Evolutionary conservation across 352 stramenopile genomes (phyloP).

Genomic region (Pythium chondricola): DNA sequence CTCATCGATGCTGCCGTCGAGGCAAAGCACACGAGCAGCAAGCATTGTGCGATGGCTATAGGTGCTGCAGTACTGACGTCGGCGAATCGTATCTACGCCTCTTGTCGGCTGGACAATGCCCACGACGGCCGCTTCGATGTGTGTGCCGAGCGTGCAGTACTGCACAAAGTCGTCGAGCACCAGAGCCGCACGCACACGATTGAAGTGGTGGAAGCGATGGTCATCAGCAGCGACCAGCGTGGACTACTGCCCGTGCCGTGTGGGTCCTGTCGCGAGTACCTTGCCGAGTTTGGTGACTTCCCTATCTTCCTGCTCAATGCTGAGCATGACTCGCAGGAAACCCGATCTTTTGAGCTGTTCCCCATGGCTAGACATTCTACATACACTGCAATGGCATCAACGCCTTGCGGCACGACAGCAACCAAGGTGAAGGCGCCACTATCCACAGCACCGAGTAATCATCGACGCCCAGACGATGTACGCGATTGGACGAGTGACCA

Average conservation of each 20-base stretch:
- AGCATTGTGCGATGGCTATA: slow-evolving; percentile 29
- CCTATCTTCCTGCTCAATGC: slow-evolving; percentile 61
- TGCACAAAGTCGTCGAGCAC: slow-evolving; percentile 41
- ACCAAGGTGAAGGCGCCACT: not conserved
- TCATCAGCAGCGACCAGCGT: slow-evolving; percentile 50
- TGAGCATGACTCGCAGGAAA: slow-evolving; percentile 40
- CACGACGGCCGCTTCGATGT: slow-evolving; percentile 30
- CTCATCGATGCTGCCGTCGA: slow-evolving; percentile 45
- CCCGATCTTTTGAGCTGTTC: slow-evolving; percentile 51
- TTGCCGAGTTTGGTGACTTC: slow-evolving; percentile 69
- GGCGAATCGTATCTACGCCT: slow-evolving; percentile 31
- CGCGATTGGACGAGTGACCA: slow-evolving; percentile 51
- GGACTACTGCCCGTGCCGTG: slow-evolving; percentile 51
- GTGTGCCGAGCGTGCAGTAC: slow-evolving; percentile 46
- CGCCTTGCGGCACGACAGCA: not conserved
- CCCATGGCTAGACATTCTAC: slow-evolving; percentile 30
- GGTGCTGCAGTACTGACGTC: slow-evolving; percentile 52
- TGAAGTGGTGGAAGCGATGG: slow-evolving; percentile 35
- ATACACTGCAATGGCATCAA: slow-evolving; percentile 11
- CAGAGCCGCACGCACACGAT: not conserved
- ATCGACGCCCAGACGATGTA: slow-evolving; percentile 15
- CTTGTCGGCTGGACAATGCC: slow-evolving; percentile 31
- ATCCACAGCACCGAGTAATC: not conserved
- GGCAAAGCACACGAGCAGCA: slow-evolving; percentile 19
- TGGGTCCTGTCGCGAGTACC: slow-evolving; percentile 57